Evolutionary conservation across 2,329 filamentous ascomycete genomes (phyloP).

Genomic region (Aspergillus ibericus): DNA sequence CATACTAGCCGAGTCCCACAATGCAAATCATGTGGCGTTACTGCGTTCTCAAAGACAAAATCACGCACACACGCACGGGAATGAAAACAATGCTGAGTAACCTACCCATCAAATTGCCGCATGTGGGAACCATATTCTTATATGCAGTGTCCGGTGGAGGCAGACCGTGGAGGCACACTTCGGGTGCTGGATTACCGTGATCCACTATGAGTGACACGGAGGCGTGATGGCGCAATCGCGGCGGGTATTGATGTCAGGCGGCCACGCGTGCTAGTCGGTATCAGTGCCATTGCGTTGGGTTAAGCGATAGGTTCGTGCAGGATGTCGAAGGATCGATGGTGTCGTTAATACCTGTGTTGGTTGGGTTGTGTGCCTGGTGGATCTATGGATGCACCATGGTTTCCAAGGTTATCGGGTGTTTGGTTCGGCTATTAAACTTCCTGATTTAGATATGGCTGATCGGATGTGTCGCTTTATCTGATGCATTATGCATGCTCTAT

Average conservation of each 20-base stretch:
- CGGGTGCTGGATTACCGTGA: neutral
- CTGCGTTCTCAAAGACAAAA: no score
- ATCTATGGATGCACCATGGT: neutral
- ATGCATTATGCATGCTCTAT: neutral
- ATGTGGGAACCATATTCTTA: neutral
- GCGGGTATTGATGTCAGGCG: constrained; percentile 1
- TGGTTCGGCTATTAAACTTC: neutral
- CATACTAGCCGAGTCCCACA: no score
- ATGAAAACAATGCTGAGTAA: neutral
- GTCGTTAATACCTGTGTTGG: neutral
- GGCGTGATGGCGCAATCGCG: constrained; percentile 28
- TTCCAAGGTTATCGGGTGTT: neutral
- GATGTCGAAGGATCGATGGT: neutral
- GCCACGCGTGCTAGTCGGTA: neutral
- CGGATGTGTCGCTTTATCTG: neutral
- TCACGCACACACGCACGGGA: no score
- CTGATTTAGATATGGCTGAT: neutral
- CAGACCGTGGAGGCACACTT: no score
- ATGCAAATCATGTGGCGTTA: no score
- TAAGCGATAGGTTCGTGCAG: neutral
- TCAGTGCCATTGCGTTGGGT: neutral
- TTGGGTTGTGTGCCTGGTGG: neutral
- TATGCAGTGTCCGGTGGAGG: no score
- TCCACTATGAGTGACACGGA: constrained; percentile 1
- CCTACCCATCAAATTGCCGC: neutral